Base-by-base conservation (phyloP, 163 green algal genomes). In the Coccomyxa subellipsoidea region DNA sequence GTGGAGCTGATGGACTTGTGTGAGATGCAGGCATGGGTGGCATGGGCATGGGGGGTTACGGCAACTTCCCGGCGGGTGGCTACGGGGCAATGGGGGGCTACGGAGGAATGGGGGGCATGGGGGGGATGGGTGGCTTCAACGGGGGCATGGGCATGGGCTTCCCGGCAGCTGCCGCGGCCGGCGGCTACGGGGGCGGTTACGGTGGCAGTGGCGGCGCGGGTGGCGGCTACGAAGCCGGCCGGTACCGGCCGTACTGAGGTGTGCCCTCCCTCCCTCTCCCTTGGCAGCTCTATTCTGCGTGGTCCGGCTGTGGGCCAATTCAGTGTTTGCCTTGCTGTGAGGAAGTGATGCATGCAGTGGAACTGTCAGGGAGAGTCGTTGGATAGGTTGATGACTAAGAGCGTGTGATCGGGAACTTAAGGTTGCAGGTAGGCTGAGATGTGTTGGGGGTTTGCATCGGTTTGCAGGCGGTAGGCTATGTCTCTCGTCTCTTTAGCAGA, bases 41-140 rank as follows among this genome's bases (percentile, higher is more conserved):
- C 27, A 54, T 77, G 4, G 83, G 89, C 54, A 90, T 87, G 80
- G 84, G 84, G 73, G 47, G 70, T 47, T 83, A 85, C 47, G 83
- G 81, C n/a, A 82, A 82, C 10, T 80, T 88, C 72, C 31, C 78
- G n/a, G 85, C 87, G 84, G 27, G 80, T 34, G 38, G 59, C 35
- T 83, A 85, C 78, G 77, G 81, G 71, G 80, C 31, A 23, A 78
- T 75, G 47, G 73, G 81, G 38, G 77, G 81, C n/a, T 35, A 38
- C 15, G 53, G 54, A 32, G 37, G 34, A 39, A 71, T 82, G 35
- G n/a, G 47, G n/a, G 37, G 59, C 81, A 84, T 85, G 81, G 54
- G 39, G 6, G 80, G 76, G 66, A 89, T 87, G 83, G 75, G 81
- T 77, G 66, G 38, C 40, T 80, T 83, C 66, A 70, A 70, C 29